These are phyloP conservation scores for Cyathus pygmaeus DNA, from an alignment of 1,284 basidiomycete genomes.

Conservation along the genomic window DNA sequence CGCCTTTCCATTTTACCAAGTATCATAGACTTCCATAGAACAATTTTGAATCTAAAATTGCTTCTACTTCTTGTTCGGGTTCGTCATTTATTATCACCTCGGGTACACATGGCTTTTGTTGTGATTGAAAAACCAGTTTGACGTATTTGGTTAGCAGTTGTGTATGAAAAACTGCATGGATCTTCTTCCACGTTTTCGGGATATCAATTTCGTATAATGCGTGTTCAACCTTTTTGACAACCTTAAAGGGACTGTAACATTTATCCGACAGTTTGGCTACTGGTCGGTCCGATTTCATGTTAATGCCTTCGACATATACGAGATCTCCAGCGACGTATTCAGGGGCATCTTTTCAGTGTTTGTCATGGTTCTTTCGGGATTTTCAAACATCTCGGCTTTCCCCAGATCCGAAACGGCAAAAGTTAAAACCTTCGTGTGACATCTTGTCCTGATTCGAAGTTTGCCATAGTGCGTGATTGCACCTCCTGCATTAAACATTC, in stretches of 20 bases:
- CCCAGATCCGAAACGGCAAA: neutral
- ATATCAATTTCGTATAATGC: too few species aligned
- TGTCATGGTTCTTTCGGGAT: too few species aligned
- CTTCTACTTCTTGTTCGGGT: neutral
- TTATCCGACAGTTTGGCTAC: too few species aligned
- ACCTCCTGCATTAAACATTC: neutral
- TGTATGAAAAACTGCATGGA: too few species aligned
- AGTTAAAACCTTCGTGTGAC: neutral
- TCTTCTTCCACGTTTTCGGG: too few species aligned
- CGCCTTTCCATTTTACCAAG: neutral
- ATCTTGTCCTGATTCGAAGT: neutral
- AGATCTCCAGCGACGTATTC: too few species aligned
- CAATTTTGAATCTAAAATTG: neutral
- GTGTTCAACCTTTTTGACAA: too few species aligned
- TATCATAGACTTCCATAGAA: neutral
- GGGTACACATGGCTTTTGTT: neutral
- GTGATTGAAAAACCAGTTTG: neutral
- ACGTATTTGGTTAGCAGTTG: too few species aligned
- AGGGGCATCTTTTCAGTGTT: too few species aligned
- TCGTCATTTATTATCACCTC: neutral
- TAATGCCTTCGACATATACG: too few species aligned
- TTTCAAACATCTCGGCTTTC: neutral
- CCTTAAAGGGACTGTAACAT: too few species aligned
- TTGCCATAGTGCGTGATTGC: neutral
- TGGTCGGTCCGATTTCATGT: too few species aligned